A percentile compares a stretch with the other conserved stretches of the same genome.
These are phyloP conservation scores for Orbilia ellipsospora DNA, from an alignment of 2,329 filamentous ascomycete species.

Conservation along the genomic window DNA sequence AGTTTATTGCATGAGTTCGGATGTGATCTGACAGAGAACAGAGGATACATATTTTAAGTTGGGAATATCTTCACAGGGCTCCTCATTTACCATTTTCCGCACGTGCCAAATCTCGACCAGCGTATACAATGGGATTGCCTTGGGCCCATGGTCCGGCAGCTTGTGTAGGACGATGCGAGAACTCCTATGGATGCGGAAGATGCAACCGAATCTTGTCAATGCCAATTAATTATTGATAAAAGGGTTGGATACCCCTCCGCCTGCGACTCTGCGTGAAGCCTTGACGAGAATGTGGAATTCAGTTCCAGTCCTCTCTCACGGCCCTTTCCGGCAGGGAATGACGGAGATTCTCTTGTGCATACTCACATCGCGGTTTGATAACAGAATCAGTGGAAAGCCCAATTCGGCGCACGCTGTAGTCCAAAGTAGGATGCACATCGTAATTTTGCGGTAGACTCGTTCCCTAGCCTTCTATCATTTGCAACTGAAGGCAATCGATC, in stretches of 20 bases:
- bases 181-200: constrained; percentile 25
- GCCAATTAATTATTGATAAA: not conserved
- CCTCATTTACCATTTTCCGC: constrained; percentile 27
- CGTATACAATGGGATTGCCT: constrained; percentile 7
- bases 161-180: constrained; percentile 50
- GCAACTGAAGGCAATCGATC: not conserved
- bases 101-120: constrained; percentile 48
- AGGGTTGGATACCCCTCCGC: not conserved
- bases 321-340: too few species aligned
- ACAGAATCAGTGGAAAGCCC: constrained; percentile 75
- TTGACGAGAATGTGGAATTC: too few species aligned
- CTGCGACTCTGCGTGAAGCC: too few species aligned
- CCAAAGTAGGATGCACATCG: constrained; percentile 86
- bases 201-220: not conserved
- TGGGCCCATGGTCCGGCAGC: constrained; percentile 43
- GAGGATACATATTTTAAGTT: not conserved
- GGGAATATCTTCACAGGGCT: not conserved
- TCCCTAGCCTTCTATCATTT: not conserved
- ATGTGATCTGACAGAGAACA: not conserved
- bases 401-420: constrained; percentile 76
- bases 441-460: not conserved
- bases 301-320: too few species aligned
- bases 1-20: not conserved
- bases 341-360: too few species aligned
- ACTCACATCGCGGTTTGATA: constrained; percentile 77